Percentiles rank a stretch among this genome's conserved stretches.
Conservation (phyloP, 1,284 basidiomycete species). For the Puccinia brachypodii region DNA sequence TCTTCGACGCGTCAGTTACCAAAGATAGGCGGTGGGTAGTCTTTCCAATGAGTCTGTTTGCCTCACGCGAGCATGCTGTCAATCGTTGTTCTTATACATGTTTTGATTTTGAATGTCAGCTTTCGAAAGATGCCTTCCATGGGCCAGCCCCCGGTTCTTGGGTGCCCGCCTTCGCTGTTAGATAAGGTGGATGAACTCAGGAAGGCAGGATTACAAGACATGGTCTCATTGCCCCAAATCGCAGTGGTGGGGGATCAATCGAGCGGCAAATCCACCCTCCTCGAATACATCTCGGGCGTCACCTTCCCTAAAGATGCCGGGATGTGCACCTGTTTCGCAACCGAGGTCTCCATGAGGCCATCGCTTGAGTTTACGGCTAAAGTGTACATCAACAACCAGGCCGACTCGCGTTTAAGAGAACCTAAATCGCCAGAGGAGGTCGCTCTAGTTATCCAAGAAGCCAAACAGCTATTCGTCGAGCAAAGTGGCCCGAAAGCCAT, state of each 20-base stretch:
- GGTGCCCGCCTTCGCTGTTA: not conserved
- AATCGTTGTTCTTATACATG: not conserved
- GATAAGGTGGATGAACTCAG: not conserved
- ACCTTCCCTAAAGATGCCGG: constrained; percentile 99
- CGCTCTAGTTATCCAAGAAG: constrained; percentile 76
- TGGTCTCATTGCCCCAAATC: constrained; percentile 73
- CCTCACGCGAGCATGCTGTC: too few species aligned
- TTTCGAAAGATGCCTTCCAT: not conserved
- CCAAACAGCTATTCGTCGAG: constrained; percentile 79
- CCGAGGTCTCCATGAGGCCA: constrained; percentile 94
- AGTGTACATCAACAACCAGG: not conserved
- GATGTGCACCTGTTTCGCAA: constrained; percentile 97
- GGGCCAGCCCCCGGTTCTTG: not conserved
- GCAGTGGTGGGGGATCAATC: constrained; percentile 98
- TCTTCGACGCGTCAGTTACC: too few species aligned
- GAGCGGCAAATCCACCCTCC: constrained; percentile 92
- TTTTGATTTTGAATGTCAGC: not conserved
- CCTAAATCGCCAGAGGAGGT: constrained; percentile 59
- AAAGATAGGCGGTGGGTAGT: too few species aligned
- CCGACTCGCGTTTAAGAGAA: constrained; percentile 63
- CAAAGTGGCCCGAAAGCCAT: constrained; percentile 82
- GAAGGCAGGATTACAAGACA: not conserved
- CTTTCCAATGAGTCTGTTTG: too few species aligned
- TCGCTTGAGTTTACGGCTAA: not conserved
- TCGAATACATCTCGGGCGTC: constrained; percentile 95